Conservation (phyloP, 257 asterid genomes). For the Ilex asprella region DNA sequence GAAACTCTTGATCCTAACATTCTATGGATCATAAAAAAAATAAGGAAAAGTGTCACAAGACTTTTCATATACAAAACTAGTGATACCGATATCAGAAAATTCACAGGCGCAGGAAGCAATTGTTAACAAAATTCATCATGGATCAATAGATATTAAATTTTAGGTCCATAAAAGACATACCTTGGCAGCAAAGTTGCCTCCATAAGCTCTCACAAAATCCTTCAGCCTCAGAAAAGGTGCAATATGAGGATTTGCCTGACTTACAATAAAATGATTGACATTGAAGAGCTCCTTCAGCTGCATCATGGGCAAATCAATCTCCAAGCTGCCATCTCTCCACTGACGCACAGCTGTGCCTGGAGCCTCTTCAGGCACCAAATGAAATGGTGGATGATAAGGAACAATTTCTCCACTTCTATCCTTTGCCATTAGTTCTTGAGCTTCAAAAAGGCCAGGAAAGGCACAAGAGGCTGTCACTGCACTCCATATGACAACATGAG, state of each 20-base stretch:
- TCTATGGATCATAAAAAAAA: no score
- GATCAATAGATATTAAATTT: not conserved
- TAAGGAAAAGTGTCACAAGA: no score
- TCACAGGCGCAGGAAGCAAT: no score
- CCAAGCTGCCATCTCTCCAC: constrained; percentile 99
- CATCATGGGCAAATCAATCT: constrained; percentile 94
- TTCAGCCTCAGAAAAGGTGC: constrained; percentile 85
- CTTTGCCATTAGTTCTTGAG: constrained; percentile 97
- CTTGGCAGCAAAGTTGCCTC: constrained; percentile 97
- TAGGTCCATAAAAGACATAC: constrained; percentile 21
- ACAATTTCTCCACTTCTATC: constrained; percentile 85
- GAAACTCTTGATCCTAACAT: no score
- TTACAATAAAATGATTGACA: constrained; percentile 92
- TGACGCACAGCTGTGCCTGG: constrained; percentile 59
- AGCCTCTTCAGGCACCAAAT: constrained; percentile 74
- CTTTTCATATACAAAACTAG: no score
- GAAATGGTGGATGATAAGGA: constrained; percentile 97
- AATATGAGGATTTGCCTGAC: constrained; percentile 97
- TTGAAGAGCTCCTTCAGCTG: constrained; percentile 95
- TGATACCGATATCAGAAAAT: no score
- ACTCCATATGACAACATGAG: constrained; percentile 98
- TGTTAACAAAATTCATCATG: not conserved
- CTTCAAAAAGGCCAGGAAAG: constrained; percentile 94
- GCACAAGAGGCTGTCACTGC: constrained; percentile 98
- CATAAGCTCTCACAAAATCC: constrained; percentile 80